Percentiles rank a stretch among this genome's conserved stretches.
phyloP scores from a whole-genome alignment of 2,329 filamentous ascomycete genomes.

The Neonectria neomacrospora region DNA sequence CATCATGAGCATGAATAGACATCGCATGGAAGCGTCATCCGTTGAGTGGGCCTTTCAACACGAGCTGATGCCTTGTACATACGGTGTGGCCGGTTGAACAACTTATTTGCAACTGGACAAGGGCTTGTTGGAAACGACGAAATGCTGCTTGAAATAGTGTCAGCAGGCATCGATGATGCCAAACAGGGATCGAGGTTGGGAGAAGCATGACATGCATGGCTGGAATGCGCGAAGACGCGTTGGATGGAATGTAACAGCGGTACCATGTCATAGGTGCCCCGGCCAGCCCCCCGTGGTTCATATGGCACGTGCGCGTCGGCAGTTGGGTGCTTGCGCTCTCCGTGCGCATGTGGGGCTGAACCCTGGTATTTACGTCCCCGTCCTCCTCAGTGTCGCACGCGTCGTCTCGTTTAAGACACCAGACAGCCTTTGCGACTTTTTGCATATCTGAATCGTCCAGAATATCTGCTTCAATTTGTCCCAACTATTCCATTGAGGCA shows the following conservation, averaged over 20 bases:
- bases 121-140: neutral
- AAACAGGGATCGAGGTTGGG: neutral
- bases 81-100: neutral
- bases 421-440: slow-evolving; percentile 10
- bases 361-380: slow-evolving; percentile 40
- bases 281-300: slow-evolving; percentile 20
- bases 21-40: neutral
- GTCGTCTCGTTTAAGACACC: slow-evolving; percentile 22
- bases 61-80: slow-evolving; percentile 17
- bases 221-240: slow-evolving; percentile 11
- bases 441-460: slow-evolving; percentile 1
- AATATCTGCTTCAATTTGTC: neutral
- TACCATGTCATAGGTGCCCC: neutral
- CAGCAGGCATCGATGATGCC: slow-evolving; percentile 11
- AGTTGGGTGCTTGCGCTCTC: slow-evolving; percentile 31
- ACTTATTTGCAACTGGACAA: neutral
- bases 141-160: slow-evolving; percentile 4
- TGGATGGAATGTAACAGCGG: neutral
- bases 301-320: slow-evolving; percentile 41
- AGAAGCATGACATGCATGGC: neutral
- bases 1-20: slow-evolving; percentile 7
- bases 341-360: slow-evolving; percentile 37
- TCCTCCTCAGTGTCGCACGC: slow-evolving; percentile 32
- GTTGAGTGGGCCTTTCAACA: neutral
- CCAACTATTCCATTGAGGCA: slow-evolving; percentile 3